Percentiles rank a stretch among this genome's conserved stretches.
Conservation (phyloP, 495 filamentous ascomycete genomes). For the Penicillium odoratum region DNA sequence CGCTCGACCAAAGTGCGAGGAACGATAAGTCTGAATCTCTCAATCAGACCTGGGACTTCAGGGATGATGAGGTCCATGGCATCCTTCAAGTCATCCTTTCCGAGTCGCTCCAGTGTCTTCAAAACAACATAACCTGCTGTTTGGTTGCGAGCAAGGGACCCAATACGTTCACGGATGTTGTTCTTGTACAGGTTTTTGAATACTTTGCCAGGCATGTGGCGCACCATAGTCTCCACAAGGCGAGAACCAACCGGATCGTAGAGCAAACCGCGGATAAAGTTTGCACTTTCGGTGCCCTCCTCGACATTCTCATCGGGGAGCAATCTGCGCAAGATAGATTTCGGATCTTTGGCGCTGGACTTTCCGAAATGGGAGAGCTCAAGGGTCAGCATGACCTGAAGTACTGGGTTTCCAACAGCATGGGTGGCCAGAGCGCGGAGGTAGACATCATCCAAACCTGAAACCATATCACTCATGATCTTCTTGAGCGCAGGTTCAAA, state of each 20-base stretch:
- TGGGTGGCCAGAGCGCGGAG: conserved; percentile 81
- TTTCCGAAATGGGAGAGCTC: conserved; percentile 72
- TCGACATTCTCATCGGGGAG: conserved; percentile 64
- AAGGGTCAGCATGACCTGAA: conserved; percentile 83
- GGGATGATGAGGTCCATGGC: conserved; percentile 68
- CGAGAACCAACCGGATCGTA: conserved; percentile 90
- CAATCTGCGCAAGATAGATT: conserved; percentile 59
- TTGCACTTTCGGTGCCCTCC: conserved; percentile 57
- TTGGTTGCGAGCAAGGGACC: conserved; percentile 78
- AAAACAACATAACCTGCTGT: conserved; percentile 84
- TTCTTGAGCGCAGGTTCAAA: conserved; percentile 76
- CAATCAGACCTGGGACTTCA: conserved; percentile 65
- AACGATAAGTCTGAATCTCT: conserved; percentile 71
- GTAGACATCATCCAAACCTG: conserved; percentile 67
- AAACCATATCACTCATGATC: conserved; percentile 71
- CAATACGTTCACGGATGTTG: conserved; percentile 73
- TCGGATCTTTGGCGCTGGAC: conserved; percentile 57
- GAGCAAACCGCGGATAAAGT: conserved; percentile 79
- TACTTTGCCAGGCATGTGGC: conserved; percentile 74
- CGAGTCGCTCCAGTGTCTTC: conserved; percentile 74
- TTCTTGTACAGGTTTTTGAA: conserved; percentile 82
- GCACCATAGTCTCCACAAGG: conserved; percentile 81
- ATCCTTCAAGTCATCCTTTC: conserved; percentile 75
- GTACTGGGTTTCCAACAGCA: conserved; percentile 81
- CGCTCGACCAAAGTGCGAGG: conserved; percentile 81